Evolutionary conservation across 306 rosid species (phyloP).

Genomic region (Fragaria iinumae): DNA sequence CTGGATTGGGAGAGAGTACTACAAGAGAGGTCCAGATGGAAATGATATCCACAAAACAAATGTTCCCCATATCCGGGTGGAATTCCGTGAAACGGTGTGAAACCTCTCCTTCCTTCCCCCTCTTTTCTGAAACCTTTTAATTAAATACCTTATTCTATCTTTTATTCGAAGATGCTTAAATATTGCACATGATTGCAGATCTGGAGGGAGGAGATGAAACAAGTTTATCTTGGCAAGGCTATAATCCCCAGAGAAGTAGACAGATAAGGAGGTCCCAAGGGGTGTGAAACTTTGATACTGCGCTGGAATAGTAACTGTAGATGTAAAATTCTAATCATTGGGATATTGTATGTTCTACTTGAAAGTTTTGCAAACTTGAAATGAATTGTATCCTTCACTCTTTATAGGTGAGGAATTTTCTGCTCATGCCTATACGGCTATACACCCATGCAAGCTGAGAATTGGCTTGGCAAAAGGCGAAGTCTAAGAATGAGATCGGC

Average conservation of each 20-base stretch:
- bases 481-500: neutral
- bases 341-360: neutral
- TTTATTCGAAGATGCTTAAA: neutral
- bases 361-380: neutral
- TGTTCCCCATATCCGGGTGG: conserved; percentile 94
- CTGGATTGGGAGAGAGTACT: conserved; percentile 93
- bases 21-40: conserved; percentile 90
- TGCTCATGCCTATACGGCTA: neutral
- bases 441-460: conserved; percentile 5
- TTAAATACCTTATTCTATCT: neutral
- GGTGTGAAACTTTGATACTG: conserved; percentile 13
- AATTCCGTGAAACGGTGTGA: conserved; percentile 85
- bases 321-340: conserved; percentile 8
- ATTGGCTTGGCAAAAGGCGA: conserved; percentile 1
- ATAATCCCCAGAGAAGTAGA: conserved; percentile 60
- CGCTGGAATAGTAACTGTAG: conserved; percentile 17
- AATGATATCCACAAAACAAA: conserved; percentile 89
- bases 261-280: conserved; percentile 30
- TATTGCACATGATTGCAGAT: conserved; percentile 46
- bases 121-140: neutral
- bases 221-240: conserved; percentile 70
- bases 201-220: conserved; percentile 93
- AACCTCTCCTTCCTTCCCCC: neutral
- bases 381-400: neutral
- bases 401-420: conserved; percentile 4